These are phyloP conservation scores for Cyberlindnera meyerae DNA, from an alignment of 805 yeast genomes.

Conservation along the genomic window DNA sequence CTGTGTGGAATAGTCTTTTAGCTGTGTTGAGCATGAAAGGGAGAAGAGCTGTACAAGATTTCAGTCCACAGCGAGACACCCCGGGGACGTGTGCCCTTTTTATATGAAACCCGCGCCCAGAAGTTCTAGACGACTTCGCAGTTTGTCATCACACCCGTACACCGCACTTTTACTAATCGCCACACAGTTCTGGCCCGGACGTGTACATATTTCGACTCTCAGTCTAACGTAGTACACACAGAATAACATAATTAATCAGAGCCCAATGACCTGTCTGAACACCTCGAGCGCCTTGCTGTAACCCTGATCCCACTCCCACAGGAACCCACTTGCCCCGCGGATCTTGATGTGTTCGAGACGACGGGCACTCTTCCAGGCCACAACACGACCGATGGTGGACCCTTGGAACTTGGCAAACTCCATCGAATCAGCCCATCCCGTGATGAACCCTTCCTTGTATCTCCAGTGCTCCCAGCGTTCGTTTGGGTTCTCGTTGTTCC, in stretches of 20 bases:
- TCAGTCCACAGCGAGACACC: background rate
- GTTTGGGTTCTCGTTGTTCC: constrained; percentile 55
- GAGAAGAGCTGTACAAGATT: too few species aligned
- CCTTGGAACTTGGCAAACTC: constrained; percentile 65
- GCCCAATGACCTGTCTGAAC: background rate
- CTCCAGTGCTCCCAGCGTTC: constrained; percentile 77
- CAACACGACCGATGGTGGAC: constrained; percentile 67
- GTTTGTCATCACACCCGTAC: too few species aligned
- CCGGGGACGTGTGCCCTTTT: background rate
- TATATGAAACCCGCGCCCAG: background rate
- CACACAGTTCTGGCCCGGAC: too few species aligned
- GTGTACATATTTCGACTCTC: too few species aligned
- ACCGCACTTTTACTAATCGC: too few species aligned
- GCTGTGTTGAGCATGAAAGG: too few species aligned
- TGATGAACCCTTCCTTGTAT: constrained; percentile 69
- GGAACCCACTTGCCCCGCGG: constrained; percentile 50
- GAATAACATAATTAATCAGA: too few species aligned
- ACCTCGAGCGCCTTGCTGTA: constrained; percentile 52
- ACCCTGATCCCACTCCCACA: constrained; percentile 93
- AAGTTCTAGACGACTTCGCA: too few species aligned
- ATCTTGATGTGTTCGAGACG: constrained; percentile 51
- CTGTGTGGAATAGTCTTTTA: background rate
- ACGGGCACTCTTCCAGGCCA: constrained; percentile 65
- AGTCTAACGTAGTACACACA: too few species aligned
- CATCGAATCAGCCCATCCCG: constrained; percentile 71